Evolutionary conservation across 2,329 filamentous ascomycete genomes (phyloP).

Genomic region (Neonectria neomacrospora): DNA sequence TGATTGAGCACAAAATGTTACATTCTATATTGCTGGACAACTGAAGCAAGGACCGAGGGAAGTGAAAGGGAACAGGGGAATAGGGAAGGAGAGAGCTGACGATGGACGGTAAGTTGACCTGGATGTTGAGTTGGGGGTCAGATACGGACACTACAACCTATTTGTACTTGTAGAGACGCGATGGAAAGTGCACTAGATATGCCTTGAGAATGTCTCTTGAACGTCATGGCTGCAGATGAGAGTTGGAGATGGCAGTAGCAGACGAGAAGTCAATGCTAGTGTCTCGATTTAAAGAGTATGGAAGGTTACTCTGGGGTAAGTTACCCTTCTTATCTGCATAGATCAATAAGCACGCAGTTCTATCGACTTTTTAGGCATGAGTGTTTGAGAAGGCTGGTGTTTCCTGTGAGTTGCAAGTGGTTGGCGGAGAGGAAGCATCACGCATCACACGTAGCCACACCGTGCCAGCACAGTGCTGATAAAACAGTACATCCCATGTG

Average conservation of each 20-base stretch:
- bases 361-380: background rate
- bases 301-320: background rate
- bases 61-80: too few species aligned
- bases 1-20: background rate
- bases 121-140: background rate
- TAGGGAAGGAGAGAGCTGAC: background rate
- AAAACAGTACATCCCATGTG: slow-evolving; percentile 24
- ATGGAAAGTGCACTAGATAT: background rate
- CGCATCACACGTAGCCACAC: background rate
- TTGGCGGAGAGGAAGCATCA: background rate
- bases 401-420: too few species aligned
- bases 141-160: background rate
- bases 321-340: background rate
- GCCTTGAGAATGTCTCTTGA: background rate
- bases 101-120: background rate
- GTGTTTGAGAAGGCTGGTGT: background rate
- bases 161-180: background rate
- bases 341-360: background rate
- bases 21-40: background rate
- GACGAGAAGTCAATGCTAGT: background rate
- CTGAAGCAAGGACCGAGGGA: background rate
- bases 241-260: background rate
- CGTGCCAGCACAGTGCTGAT: slow-evolving; percentile 13
- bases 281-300: background rate
- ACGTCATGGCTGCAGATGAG: background rate